Percentiles rank a stretch among this genome's conserved stretches.
These are phyloP conservation scores for Pterocarpus santalinus DNA, from an alignment of 306 rosid species.

Conservation along the genomic window DNA sequence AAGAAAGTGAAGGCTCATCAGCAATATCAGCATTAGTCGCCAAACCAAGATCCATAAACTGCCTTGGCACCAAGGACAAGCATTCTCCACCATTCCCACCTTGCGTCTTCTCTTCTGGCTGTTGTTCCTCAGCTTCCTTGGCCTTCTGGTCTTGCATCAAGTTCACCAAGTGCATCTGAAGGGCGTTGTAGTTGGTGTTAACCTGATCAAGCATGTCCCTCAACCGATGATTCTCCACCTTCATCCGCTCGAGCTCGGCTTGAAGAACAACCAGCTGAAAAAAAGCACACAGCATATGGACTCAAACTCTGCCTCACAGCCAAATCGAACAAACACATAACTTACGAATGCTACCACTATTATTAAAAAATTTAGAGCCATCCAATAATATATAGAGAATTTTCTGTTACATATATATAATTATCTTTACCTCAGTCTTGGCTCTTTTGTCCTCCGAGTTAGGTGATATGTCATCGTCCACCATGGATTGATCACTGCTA, in stretches of 20 bases:
- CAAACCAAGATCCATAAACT: conserved; percentile 77
- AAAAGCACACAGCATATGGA: background rate
- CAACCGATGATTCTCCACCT: conserved; percentile 66
- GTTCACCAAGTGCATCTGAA: conserved; percentile 60
- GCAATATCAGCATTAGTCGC: conserved; percentile 50
- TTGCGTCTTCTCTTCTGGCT: conserved; percentile 47
- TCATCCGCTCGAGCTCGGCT: conserved; percentile 67
- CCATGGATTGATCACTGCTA: conserved; percentile 66
- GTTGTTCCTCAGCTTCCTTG: conserved; percentile 39
- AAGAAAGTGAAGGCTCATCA: conserved; percentile 61
- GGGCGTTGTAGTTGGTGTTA: conserved; percentile 54
- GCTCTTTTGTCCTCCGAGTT: conserved; percentile 56
- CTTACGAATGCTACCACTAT: background rate
- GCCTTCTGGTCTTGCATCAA: conserved; percentile 59
- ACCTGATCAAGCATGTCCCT: conserved; percentile 61
- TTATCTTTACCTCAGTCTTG: conserved; percentile 61
- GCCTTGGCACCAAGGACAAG: conserved; percentile 59
- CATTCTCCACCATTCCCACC: conserved; percentile 37
- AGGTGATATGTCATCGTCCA: conserved; percentile 62
- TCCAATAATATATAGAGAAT: background rate
- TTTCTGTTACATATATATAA: background rate
- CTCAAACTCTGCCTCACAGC: no score
- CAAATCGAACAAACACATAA: conserved; percentile 21
- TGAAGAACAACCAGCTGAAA: conserved; percentile 63
- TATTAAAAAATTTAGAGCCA: background rate